Evolutionary conservation across 2,329 filamentous ascomycete genomes (phyloP).

Genomic region (Aspergillus fijiensis): DNA sequence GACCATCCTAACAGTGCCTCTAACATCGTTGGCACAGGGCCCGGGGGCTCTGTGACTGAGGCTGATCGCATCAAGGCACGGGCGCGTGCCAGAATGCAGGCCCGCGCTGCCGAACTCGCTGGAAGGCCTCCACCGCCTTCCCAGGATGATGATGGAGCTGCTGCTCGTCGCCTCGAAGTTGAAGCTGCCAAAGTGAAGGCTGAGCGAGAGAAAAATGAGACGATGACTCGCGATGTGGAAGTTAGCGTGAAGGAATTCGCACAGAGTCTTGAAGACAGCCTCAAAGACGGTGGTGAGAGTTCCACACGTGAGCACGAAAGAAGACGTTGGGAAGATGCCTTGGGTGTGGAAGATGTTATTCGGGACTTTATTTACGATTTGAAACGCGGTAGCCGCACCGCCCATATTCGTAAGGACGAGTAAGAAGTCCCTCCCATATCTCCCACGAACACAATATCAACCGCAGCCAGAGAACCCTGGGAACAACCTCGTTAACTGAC

Average conservation of each 20-base stretch:
- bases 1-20: slow-evolving; percentile 78
- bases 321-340: slow-evolving; percentile 89
- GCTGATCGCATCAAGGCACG: slow-evolving; percentile 91
- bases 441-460: neutral
- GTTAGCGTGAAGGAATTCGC: slow-evolving; percentile 91
- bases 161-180: slow-evolving; percentile 81
- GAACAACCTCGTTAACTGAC: slow-evolving; percentile 15
- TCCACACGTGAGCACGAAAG: slow-evolving; percentile 83
- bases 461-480: neutral
- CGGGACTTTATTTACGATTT: slow-evolving; percentile 98
- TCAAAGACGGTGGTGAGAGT: slow-evolving; percentile 77
- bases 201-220: slow-evolving; percentile 91
- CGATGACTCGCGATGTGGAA: slow-evolving; percentile 95
- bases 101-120: slow-evolving; percentile 86
- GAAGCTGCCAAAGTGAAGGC: slow-evolving; percentile 77
- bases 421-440: slow-evolving; percentile 31
- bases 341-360: slow-evolving; percentile 95
- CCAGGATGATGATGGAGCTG: slow-evolving; percentile 70
- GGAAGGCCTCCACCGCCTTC: slow-evolving; percentile 73
- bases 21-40: slow-evolving; percentile 85
- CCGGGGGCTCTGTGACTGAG: slow-evolving; percentile 86
- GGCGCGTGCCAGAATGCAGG: slow-evolving; percentile 98
- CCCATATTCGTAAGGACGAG: slow-evolving; percentile 66
- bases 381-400: slow-evolving; percentile 77
- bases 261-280: slow-evolving; percentile 76